Conservation (phyloP, 495 filamentous ascomycete species). For the Penicillium samsonianum region DNA sequence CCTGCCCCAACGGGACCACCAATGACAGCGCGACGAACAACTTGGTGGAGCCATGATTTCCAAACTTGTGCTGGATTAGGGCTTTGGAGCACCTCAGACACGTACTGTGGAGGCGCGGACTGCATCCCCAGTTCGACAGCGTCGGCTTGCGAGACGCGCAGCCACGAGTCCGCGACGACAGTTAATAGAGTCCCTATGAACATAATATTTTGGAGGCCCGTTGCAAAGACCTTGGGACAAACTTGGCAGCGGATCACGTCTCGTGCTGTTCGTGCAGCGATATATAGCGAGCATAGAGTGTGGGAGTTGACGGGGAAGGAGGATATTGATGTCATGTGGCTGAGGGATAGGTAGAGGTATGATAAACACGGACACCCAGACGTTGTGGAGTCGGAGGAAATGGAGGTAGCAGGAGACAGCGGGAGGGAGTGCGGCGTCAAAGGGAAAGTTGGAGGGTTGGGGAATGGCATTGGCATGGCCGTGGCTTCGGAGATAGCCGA, state of each 20-base stretch:
- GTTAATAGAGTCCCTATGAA: slow-evolving; percentile 65
- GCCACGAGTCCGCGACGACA: slow-evolving; percentile 60
- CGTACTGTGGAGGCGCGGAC: slow-evolving; percentile 36
- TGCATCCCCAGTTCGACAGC: slow-evolving; percentile 40
- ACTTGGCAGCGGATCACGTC: slow-evolving; percentile 58
- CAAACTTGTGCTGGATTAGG: slow-evolving; percentile 33
- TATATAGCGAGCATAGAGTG: slow-evolving; percentile 58
- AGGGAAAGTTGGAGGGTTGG: slow-evolving; percentile 28
- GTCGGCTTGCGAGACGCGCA: slow-evolving; percentile 40
- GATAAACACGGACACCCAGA: slow-evolving; percentile 47
- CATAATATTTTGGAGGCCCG: slow-evolving; percentile 63
- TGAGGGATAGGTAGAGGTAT: slow-evolving; percentile 49
- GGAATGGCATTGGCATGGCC: slow-evolving; percentile 36
- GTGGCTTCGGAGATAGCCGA: slow-evolving; percentile 42
- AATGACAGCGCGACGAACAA: slow-evolving; percentile 41
- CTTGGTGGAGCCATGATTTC: slow-evolving; percentile 42
- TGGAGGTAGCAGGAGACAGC: slow-evolving; percentile 28
- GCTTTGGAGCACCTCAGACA: slow-evolving; percentile 28
- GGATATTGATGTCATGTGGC: slow-evolving; percentile 44
- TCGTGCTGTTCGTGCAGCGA: slow-evolving; percentile 56
- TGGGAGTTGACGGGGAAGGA: slow-evolving; percentile 46
- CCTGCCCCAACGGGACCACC: slow-evolving; percentile 31
- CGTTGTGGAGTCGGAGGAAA: slow-evolving; percentile 22
- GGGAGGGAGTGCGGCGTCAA: slow-evolving; percentile 28
- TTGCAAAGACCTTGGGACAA: slow-evolving; percentile 53